Evolutionary conservation across 2,329 filamentous ascomycete genomes (phyloP), one percentile per base, ranked within the genome.

Genomic region (Delphinella strobiligena): DNA sequence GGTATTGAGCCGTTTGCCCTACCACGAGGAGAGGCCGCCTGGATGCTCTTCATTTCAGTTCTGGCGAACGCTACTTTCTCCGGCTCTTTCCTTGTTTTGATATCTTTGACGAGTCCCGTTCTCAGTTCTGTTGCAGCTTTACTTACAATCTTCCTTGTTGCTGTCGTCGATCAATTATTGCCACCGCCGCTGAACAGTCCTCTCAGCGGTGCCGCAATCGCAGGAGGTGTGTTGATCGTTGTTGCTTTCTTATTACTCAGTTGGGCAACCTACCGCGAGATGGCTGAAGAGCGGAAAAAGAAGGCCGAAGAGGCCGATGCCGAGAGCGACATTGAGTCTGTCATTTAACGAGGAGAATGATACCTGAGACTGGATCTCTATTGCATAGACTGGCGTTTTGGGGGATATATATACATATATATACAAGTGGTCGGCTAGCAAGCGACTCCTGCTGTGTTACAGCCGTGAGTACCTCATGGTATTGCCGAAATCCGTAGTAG

Each of bases 101-200:
- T 98, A 54, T 87, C 80, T 12, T 71, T 98, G 19, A 98, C 91
- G 0, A 89, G 82, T 14, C 91, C 91, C 1, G 91, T 98, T 2
- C 69, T 98, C 4, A 53, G 49, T 42, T 93, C 83, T 14, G 91
- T 98, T 9, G 91, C 91, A 1, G 86, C 89, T 2, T 74, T 98
- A 5, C 69, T 98, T 34, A 98, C 91, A 16, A 98, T 98, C 49
- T 96, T 98, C 69, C 76, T 96, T 45, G 91, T 98, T 5, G 91
- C 89, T 1, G 67, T 96, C 19, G 84, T 84, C 40, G 91, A 98
- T 61, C 93, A 91, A 78, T 57, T 88, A 41, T 68, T 88, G 32
- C 93, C 85, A 0, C 64, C 64, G 4, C 67, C 67, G 2, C 54
- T 70, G n/a, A 85, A 89, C 36, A 71, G 81, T 50, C 75, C 82